These are phyloP conservation scores for Didymella keratinophila DNA, from an alignment of 2,329 filamentous ascomycete genomes.

Conservation along the genomic window DNA sequence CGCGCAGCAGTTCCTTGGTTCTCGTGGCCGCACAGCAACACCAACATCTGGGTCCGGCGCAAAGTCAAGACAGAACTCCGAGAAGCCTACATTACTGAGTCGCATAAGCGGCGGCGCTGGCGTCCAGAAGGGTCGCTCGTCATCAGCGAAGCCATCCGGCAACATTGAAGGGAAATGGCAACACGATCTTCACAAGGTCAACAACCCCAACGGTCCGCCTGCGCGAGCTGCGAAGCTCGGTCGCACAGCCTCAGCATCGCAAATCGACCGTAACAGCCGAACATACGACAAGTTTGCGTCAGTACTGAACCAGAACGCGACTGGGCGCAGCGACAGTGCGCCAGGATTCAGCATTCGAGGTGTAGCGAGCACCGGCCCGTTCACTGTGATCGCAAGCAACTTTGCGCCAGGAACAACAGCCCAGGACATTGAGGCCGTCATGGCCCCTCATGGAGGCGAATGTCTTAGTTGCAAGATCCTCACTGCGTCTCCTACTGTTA, in stretches of 20 bases:
- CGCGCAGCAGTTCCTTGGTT: conserved; percentile 74
- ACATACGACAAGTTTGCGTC: conserved; percentile 53
- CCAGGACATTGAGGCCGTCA: conserved; percentile 82
- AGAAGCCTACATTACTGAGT: conserved; percentile 69
- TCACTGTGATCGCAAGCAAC: conserved; percentile 78
- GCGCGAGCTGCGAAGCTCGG: conserved; percentile 43
- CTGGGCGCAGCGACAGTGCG: conserved; percentile 41
- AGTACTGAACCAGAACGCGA: conserved; percentile 35
- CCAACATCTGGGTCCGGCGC: conserved; percentile 57
- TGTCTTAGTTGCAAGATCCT: conserved; percentile 72
- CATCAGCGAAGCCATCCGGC: conserved; percentile 55
- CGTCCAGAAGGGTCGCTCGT: conserved; percentile 69
- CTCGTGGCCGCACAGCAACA: conserved; percentile 58
- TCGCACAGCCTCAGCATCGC: conserved; percentile 51
- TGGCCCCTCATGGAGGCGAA: conserved; percentile 74
- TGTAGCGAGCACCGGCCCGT: conserved; percentile 67
- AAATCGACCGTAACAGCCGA: conserved; percentile 53
- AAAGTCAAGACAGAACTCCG: conserved; percentile 54
- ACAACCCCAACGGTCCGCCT: conserved; percentile 50
- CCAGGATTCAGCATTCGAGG: conserved; percentile 73
- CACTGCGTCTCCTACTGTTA: conserved; percentile 73
- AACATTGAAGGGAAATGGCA: conserved; percentile 75
- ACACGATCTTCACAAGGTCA: conserved; percentile 69
- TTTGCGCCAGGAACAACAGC: conserved; percentile 83
- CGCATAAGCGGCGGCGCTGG: conserved; percentile 73